These are phyloP conservation scores for Hysterangium stoloniferum DNA, from an alignment of 768 basidiomycete genomes.

Conservation along the genomic window DNA sequence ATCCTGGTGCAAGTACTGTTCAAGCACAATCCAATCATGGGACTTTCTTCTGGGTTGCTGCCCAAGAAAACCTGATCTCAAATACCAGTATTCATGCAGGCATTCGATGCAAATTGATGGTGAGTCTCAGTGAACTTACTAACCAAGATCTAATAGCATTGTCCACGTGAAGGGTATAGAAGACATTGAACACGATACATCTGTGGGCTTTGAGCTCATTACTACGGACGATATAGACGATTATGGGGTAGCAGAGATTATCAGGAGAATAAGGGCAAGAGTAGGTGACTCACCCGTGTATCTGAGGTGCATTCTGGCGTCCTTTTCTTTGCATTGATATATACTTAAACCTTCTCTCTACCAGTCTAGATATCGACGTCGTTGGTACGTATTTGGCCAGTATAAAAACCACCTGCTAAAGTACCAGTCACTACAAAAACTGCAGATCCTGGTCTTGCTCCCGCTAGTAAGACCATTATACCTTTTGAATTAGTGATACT, in stretches of 20 bases:
- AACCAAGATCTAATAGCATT: no score
- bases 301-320: slow-evolving; percentile 36
- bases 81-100: slow-evolving; percentile 78
- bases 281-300: slow-evolving; percentile 74
- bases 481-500: background rate
- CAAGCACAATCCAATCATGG: slow-evolving; percentile 76
- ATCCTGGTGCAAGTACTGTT: slow-evolving; percentile 35
- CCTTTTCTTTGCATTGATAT: background rate
- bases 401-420: background rate
- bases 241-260: slow-evolving; percentile 60
- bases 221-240: slow-evolving; percentile 81
- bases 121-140: no score
- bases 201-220: slow-evolving; percentile 73
- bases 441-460: slow-evolving; percentile 69
- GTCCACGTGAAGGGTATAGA: slow-evolving; percentile 39
- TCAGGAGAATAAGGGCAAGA: slow-evolving; percentile 59
- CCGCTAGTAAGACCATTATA: slow-evolving; percentile 48
- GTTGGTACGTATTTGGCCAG: slow-evolving; percentile 49
- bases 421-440: slow-evolving; percentile 9
- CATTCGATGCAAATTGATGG: slow-evolving; percentile 67
- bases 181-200: slow-evolving; percentile 61
- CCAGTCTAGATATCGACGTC: slow-evolving; percentile 74
- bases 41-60: slow-evolving; percentile 77
- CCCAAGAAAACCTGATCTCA: slow-evolving; percentile 67
- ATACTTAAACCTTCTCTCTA: background rate